phyloP scores from a whole-genome alignment of 2,329 filamentous ascomycete genomes.

The Pseudogymnoascus sp. region DNA sequence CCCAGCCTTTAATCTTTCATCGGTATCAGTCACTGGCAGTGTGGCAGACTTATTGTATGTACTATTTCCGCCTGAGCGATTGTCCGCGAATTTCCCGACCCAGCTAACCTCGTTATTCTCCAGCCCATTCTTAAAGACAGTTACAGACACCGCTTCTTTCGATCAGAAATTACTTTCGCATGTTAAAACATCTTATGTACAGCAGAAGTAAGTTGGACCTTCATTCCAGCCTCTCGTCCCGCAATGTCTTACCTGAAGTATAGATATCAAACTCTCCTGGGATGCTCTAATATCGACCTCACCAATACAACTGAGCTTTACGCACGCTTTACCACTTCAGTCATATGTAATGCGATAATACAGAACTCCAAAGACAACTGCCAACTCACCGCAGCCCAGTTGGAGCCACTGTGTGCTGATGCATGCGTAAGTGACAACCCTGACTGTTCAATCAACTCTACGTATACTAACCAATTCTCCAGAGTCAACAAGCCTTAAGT shows the following conservation, averaged over 20 bases:
- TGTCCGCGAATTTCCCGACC: background rate
- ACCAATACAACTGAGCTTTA: slow-evolving; percentile 76
- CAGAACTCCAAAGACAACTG: slow-evolving; percentile 76
- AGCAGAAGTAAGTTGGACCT: slow-evolving; percentile 56
- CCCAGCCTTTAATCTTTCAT: slow-evolving; percentile 63
- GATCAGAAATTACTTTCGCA: slow-evolving; percentile 68
- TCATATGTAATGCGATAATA: slow-evolving; percentile 88
- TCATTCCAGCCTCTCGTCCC: background rate
- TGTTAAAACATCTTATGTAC: slow-evolving; percentile 65
- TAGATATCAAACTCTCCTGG: slow-evolving; percentile 76
- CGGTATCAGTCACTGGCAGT: slow-evolving; percentile 45
- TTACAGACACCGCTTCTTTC: slow-evolving; percentile 68
- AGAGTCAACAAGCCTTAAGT: slow-evolving; percentile 79
- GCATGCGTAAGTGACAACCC: slow-evolving; percentile 58
- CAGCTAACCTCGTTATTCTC: slow-evolving; percentile 1
- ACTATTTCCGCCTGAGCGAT: slow-evolving; percentile 5
- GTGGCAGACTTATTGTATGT: slow-evolving; percentile 9
- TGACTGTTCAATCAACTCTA: slow-evolving; percentile 9
- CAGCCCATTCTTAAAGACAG: slow-evolving; percentile 79
- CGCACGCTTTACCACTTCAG: slow-evolving; percentile 84
- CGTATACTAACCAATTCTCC: slow-evolving; percentile 24
- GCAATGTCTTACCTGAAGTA: slow-evolving; percentile 24
- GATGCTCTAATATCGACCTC: slow-evolving; percentile 70
- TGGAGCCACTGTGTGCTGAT: slow-evolving; percentile 77
- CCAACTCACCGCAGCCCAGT: slow-evolving; percentile 52